phyloP scores from a whole-genome alignment of 140 eudicot species.

The Bidens hawaiensis region DNA sequence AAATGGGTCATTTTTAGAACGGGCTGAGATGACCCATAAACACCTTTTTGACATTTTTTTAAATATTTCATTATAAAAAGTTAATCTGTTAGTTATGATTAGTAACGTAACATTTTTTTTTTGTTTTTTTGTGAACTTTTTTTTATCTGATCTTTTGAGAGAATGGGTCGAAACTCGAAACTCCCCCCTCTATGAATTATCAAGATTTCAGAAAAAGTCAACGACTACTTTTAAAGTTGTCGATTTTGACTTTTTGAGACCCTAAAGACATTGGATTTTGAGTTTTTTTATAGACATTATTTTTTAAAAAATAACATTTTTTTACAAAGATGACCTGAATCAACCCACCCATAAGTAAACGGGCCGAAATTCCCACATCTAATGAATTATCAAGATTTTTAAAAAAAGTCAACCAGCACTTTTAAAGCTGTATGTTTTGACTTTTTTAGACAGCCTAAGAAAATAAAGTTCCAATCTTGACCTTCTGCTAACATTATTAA shows the following conservation, averaged over 20 bases:
- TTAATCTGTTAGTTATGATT: not conserved
- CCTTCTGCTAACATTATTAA: not conserved
- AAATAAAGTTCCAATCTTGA: slow-evolving; percentile 1
- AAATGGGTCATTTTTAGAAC: not conserved
- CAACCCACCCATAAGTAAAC: no score
- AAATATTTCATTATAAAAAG: not conserved
- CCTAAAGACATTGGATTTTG: no score
- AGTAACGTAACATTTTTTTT: not conserved
- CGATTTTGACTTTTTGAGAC: no score
- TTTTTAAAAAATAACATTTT: no score
- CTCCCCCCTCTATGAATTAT: no score
- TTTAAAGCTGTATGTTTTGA: not conserved
- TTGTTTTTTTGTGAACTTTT: not conserved
- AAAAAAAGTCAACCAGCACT: not conserved
- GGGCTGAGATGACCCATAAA: not conserved
- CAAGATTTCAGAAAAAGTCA: no score
- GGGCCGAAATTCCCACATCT: not conserved
- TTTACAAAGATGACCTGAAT: no score
- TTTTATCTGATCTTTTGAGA: not conserved
- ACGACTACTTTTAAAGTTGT: no score
- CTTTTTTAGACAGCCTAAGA: not conserved
- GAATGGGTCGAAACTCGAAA: no score
- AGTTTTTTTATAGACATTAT: no score
- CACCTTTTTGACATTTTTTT: not conserved
- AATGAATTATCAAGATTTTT: not conserved